A percentile compares a stretch with the other conserved stretches of the same genome.
Conservation (phyloP, 192 early-diverging fungal genomes). For the Podochytrium sp. region DNA sequence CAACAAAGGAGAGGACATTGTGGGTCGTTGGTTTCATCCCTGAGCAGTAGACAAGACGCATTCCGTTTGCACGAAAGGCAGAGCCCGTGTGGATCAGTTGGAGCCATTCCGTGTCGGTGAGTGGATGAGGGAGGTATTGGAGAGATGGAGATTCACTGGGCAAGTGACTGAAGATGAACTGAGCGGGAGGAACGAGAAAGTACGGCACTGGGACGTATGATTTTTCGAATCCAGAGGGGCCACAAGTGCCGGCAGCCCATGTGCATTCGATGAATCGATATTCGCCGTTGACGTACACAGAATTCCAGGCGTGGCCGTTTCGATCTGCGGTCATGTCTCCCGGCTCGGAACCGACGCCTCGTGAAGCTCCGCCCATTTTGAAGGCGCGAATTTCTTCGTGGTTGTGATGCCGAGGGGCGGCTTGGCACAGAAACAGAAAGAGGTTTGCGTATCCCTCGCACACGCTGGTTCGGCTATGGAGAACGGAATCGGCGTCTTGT, state of each 20-base stretch:
- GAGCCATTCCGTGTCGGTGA: conserved; percentile 45
- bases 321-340: conserved; percentile 5
- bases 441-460: conserved; percentile 63
- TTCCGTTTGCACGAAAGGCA: not conserved
- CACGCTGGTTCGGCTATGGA: conserved; percentile 45
- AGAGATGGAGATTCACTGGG: conserved; percentile 43
- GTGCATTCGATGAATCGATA: conserved; percentile 29
- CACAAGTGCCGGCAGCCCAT: conserved; percentile 15
- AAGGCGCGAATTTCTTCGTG: not conserved
- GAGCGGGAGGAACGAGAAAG: conserved; percentile 2
- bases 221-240: not conserved
- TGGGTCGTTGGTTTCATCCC: not conserved
- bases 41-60: not conserved
- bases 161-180: conserved; percentile 28
- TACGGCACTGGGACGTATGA: conserved; percentile 2
- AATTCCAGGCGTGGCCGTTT: conserved; percentile 20
- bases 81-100: conserved; percentile 30
- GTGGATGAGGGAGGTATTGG: conserved; percentile 51
- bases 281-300: conserved; percentile 13
- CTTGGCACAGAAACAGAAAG: conserved; percentile 54
- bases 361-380: conserved; percentile 19
- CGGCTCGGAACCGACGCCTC: conserved; percentile 7
- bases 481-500: conserved; percentile 10
- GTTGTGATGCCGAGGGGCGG: conserved; percentile 24
- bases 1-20: not conserved